Percentiles rank a stretch among this genome's conserved stretches.
These are phyloP conservation scores for Paecilomyces fulvus DNA, from an alignment of 2,329 filamentous ascomycete species.

Conservation along the genomic window DNA sequence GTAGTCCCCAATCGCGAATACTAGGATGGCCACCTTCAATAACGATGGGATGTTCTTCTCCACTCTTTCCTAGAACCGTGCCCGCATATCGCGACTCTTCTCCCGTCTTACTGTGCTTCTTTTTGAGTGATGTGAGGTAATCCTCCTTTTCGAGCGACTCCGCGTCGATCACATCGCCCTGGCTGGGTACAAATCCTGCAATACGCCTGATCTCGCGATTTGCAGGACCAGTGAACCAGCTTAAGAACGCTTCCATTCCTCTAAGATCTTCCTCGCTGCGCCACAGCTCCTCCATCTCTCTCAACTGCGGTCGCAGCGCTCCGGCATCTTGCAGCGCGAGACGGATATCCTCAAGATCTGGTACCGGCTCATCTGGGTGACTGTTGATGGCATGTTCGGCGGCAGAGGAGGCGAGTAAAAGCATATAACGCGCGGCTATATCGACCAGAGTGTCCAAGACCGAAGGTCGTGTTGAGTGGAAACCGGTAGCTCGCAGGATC, in stretches of 20 bases:
- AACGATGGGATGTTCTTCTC: slow-evolving; percentile 61
- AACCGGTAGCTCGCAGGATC: slow-evolving; percentile 84
- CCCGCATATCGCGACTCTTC: slow-evolving; percentile 80
- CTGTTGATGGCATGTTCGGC: slow-evolving; percentile 63
- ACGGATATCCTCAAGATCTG: slow-evolving; percentile 68
- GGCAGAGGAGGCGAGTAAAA: slow-evolving; percentile 63
- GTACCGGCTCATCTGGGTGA: slow-evolving; percentile 53
- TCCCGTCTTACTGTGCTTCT: slow-evolving; percentile 82
- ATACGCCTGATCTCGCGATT: slow-evolving; percentile 76
- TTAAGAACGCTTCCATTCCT: slow-evolving; percentile 68
- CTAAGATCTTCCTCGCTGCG: slow-evolving; percentile 65
- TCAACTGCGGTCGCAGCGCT: slow-evolving; percentile 60
- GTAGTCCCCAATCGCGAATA: slow-evolving; percentile 55
- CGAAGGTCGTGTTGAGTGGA: slow-evolving; percentile 70
- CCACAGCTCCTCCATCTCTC: slow-evolving; percentile 61
- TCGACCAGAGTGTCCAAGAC: slow-evolving; percentile 86
- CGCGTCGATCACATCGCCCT: slow-evolving; percentile 42
- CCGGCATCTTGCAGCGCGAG: slow-evolving; percentile 78
- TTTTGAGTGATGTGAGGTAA: slow-evolving; percentile 71
- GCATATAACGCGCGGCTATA: slow-evolving; percentile 72
- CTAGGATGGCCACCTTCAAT: slow-evolving; percentile 71
- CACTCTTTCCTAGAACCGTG: slow-evolving; percentile 68
- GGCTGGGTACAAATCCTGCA: slow-evolving; percentile 59
- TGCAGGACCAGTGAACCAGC: slow-evolving; percentile 66
- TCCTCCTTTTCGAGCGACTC: slow-evolving; percentile 55